phyloP scores from a whole-genome alignment of 2,329 filamentous ascomycete species.

The Hansfordia pulvinata region DNA sequence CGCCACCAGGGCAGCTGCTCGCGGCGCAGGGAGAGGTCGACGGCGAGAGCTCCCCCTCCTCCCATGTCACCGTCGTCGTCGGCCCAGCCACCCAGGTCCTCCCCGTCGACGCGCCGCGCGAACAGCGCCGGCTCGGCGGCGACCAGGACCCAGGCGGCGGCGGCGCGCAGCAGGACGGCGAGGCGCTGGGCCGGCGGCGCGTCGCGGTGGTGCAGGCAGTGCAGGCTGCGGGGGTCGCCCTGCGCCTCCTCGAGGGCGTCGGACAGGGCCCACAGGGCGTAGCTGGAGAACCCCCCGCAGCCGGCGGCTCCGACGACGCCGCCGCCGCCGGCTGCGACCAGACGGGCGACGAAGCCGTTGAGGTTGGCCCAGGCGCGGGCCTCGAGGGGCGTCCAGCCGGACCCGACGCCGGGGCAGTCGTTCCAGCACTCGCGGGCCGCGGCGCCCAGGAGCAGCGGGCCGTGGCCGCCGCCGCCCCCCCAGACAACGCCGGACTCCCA shows the following conservation, averaged over 20 bases:
- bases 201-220: neutral
- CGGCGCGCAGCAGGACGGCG: neutral
- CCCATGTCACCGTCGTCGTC: neutral
- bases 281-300: too few relatives aligned
- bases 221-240: too few relatives aligned
- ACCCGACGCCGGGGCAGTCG: constrained; percentile 5
- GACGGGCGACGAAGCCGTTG: constrained; percentile 8
- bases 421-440: constrained; percentile 7
- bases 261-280: constrained; percentile 20
- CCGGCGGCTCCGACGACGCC: neutral
- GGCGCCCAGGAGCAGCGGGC: constrained; percentile 4
- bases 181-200: neutral
- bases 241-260: constrained; percentile 1
- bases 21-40: too few relatives aligned
- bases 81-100: too few relatives aligned
- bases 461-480: too few relatives aligned
- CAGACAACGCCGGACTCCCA: constrained; percentile 3
- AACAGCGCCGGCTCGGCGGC: constrained; percentile 3
- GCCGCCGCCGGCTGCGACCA: constrained; percentile 1
- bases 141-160: constrained; percentile 4
- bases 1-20: constrained; percentile 3
- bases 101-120: neutral
- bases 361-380: constrained; percentile 5
- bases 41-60: constrained; percentile 1
- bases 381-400: constrained; percentile 7